Base-by-base conservation (phyloP, 371 early-diverging fungal genomes). In the Apophysomyces ossiformis region DNA sequence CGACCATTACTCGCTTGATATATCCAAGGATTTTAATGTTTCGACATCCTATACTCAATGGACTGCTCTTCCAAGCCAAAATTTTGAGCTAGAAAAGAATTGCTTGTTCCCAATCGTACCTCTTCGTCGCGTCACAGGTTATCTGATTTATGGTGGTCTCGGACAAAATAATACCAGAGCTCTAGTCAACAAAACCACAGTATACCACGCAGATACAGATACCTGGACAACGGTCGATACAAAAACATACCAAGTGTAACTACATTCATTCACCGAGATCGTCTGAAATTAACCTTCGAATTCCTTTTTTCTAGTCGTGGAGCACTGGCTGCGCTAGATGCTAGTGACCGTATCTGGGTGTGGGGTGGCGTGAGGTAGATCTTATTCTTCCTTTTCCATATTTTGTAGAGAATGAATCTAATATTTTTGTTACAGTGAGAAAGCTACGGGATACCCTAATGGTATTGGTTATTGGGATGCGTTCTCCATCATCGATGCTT, bases 1-100 rank as follows among this genome's bases (percentile, higher is more conserved):
- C 21, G 64, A 63, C 15, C 64, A 63, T 11, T 18, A 18, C 35
- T 50, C 54, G 1, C 54, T 50, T 2, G 54, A 50, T 11, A 50
- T 50, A 5, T 50, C 54, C 1, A n/a, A 50, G 21, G 54, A 50
- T 5, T 50, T 50, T 50, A 11, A 21, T 4, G 54, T 21, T 50
- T 4, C n/a, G 5, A 2, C 16, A 9, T 6, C n/a, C 1, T 18
- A 50, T 21, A 9, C 16, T 21, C 9, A n/a, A 7, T 50, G 54
- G 54, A 21, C 4, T 50, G 11, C 5, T 16, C 54, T 50, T 8
- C 18, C 8, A 7, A 16, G 21, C 9, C 54, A 11, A n/a, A 50
- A 32, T 11, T 50, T 21, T 26, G 35, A 0, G 5, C 54, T 50
- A 1, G 54, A 50, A 11, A 16, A 16, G 11, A 50, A 50, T 50